Percentiles rank a stretch among this genome's conserved stretches.
Conservation (phyloP, 495 filamentous ascomycete species). For the Tuber borchii region DNA sequence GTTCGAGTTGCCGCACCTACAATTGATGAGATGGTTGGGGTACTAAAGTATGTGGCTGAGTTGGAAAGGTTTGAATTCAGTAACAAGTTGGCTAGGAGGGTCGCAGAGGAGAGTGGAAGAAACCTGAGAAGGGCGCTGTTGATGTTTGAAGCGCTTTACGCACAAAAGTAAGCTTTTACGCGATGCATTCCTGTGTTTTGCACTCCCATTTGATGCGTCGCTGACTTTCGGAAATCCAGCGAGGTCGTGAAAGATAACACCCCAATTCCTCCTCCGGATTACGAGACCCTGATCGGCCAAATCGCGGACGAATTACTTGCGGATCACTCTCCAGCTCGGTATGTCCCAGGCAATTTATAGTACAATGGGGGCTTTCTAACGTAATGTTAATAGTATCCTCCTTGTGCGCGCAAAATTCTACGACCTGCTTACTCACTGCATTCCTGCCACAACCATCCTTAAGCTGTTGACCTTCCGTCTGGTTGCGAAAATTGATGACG, state of each 20-base stretch:
- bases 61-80: constrained; percentile 69
- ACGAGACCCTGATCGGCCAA: constrained; percentile 81
- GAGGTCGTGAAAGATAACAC: constrained; percentile 85
- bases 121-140: constrained; percentile 83
- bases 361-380: background rate
- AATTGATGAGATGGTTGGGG: constrained; percentile 70
- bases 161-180: constrained; percentile 67
- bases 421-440: constrained; percentile 92
- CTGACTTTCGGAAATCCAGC: constrained; percentile 46
- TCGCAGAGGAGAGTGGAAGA: constrained; percentile 84
- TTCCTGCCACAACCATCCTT: constrained; percentile 83
- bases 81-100: constrained; percentile 65
- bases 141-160: constrained; percentile 95
- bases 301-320: constrained; percentile 85
- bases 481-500: constrained; percentile 76
- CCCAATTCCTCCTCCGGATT: constrained; percentile 87
- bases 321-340: constrained; percentile 75
- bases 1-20: constrained; percentile 88
- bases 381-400: constrained; percentile 50
- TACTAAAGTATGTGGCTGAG: constrained; percentile 65
- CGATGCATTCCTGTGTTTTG: constrained; percentile 3
- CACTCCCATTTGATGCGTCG: constrained; percentile 25
- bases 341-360: background rate
- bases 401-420: constrained; percentile 87
- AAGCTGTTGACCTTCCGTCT: constrained; percentile 91